phyloP scores from a whole-genome alignment of 139 green algal genomes.

The Chlorella sp. region DNA sequence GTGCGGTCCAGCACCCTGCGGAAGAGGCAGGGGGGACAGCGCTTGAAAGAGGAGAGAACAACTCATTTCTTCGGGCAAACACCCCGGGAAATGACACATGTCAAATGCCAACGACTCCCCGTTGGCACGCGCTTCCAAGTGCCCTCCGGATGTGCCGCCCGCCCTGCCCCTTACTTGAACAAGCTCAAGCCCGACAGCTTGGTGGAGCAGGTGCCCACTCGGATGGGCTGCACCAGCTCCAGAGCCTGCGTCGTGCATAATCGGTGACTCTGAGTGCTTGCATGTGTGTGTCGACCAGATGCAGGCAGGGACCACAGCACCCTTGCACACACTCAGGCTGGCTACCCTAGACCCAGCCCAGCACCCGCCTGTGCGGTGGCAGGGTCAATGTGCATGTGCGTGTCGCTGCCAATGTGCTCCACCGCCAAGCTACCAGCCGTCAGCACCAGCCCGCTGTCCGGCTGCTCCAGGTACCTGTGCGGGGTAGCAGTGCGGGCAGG shows the following conservation, averaged over 20 bases:
- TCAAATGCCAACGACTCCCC: background rate
- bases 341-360: no score
- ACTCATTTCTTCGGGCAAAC: no score
- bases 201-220: slow-evolving; percentile 19
- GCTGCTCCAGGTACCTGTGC: slow-evolving; percentile 51
- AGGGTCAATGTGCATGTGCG: slow-evolving; percentile 76
- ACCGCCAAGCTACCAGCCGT: slow-evolving; percentile 41
- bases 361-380: slow-evolving; percentile 31
- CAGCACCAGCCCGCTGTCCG: slow-evolving; percentile 32
- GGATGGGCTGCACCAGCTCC: slow-evolving; percentile 63
- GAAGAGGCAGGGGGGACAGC: background rate
- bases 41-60: no score
- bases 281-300: no score
- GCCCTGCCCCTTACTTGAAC: slow-evolving; percentile 47
- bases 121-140: no score
- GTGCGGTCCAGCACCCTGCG: slow-evolving; percentile 68
- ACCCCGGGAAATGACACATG: no score
- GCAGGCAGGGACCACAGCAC: no score
- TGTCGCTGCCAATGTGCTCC: background rate
- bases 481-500: background rate
- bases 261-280: no score
- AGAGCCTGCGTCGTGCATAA: slow-evolving; percentile 24
- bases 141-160: no score
- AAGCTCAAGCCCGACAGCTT: slow-evolving; percentile 36
- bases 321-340: no score